Percentiles rank a stretch among this genome's conserved stretches.
Conservation (phyloP, 78 protist genomes). For the Dictyostelium citrinum region DNA sequence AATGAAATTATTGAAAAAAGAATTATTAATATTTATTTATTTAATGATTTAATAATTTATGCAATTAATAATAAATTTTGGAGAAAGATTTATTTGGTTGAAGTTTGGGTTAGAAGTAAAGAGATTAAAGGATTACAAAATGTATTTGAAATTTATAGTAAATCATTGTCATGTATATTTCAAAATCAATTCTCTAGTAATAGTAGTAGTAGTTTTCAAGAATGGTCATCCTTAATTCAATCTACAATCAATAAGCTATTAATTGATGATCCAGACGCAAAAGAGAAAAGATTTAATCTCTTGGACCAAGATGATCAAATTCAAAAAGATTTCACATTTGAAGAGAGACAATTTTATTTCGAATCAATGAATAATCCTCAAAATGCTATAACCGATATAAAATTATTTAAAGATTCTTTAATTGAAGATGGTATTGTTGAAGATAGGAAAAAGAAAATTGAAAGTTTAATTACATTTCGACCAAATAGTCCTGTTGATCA, state of each 20-base stretch:
- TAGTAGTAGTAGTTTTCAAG: background rate
- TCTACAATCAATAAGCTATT: conserved; percentile 30
- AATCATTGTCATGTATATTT: conserved; percentile 41
- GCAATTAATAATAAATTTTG: conserved; percentile 64
- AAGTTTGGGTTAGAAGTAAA: conserved; percentile 41
- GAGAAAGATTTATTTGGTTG: conserved; percentile 50
- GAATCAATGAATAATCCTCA: conserved; percentile 19
- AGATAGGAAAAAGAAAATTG: conserved; percentile 62
- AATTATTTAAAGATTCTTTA: background rate
- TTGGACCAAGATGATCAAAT: conserved; percentile 27
- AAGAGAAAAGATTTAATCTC: conserved; percentile 6
- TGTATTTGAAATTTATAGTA: conserved; percentile 61
- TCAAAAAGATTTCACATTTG: conserved; percentile 35
- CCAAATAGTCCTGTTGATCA: background rate
- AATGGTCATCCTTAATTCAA: conserved; percentile 46
- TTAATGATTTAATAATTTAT: conserved; percentile 64
- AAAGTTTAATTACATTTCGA: conserved; percentile 19
- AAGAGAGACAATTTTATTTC: conserved; percentile 61
- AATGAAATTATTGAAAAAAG: conserved; percentile 38
- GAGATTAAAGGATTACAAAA: background rate
- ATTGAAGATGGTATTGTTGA: conserved; percentile 62
- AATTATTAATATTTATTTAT: conserved; percentile 12
- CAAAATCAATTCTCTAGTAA: background rate
- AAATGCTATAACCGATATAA: background rate
- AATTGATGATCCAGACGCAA: background rate